phyloP scores from a whole-genome alignment of 148 eudicot genomes.

The Spergularia bocconei region DNA sequence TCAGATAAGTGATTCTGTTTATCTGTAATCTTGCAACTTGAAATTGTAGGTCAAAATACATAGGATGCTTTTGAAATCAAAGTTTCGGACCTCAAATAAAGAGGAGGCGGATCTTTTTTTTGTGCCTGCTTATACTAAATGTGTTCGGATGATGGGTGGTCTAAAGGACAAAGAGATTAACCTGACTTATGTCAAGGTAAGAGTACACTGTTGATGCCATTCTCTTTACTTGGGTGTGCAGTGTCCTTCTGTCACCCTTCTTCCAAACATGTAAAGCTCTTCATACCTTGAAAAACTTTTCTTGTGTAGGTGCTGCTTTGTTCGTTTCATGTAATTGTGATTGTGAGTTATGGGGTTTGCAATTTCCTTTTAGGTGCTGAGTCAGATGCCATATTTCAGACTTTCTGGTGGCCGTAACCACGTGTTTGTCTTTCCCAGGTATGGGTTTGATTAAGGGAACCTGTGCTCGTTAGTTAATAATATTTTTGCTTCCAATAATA shows the following conservation, averaged over 20 bases:
- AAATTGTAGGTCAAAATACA: constrained; percentile 80
- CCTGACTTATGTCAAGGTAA: constrained; percentile 82
- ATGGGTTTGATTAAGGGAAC: constrained; percentile 10
- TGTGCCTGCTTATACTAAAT: constrained; percentile 87
- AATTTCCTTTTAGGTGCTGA: constrained; percentile 70
- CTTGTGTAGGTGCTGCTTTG: constrained; percentile 12
- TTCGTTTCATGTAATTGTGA: constrained; percentile 1
- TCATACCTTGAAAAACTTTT: constrained; percentile 7
- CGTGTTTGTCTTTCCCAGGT: constrained; percentile 95
- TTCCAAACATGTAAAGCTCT: not conserved
- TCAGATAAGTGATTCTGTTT: not conserved
- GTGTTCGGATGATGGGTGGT: constrained; percentile 95
- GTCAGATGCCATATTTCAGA: constrained; percentile 97
- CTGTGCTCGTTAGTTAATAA: not conserved
- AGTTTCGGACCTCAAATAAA: constrained; percentile 66
- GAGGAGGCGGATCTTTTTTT: constrained; percentile 90
- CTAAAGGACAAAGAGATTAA: constrained; percentile 89
- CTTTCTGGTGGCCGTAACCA: constrained; percentile 93
- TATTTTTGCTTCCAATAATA: not conserved
- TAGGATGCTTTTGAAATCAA: constrained; percentile 66
- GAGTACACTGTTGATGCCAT: constrained; percentile 3
- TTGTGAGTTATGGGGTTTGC: constrained; percentile 25
- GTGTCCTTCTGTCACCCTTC: not conserved
- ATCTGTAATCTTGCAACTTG: constrained; percentile 2
- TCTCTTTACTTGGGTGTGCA: not conserved